Conservation (phyloP, 2,329 filamentous ascomycete genomes). For the Aspergillus nomiae region DNA sequence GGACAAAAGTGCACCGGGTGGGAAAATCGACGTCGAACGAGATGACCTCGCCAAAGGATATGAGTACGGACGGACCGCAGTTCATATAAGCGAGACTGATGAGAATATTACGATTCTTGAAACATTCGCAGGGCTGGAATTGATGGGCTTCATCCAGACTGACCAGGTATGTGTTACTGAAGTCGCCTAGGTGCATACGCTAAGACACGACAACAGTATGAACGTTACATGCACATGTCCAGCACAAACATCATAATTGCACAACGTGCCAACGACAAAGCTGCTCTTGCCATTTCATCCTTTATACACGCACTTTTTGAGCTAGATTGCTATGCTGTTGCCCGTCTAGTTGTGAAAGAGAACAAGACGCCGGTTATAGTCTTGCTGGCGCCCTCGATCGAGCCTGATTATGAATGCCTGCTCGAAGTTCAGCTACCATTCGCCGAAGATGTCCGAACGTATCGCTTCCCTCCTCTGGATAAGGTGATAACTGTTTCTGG, state of each 20-base stretch:
- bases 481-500: conserved; percentile 85
- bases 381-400: conserved; percentile 77
- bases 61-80: conserved; percentile 87
- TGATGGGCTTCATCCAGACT: conserved; percentile 81
- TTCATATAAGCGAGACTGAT: conserved; percentile 84
- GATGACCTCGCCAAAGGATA: conserved; percentile 92
- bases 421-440: conserved; percentile 91
- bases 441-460: conserved; percentile 86
- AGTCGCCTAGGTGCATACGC: not conserved
- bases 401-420: conserved; percentile 78
- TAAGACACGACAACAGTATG: conserved; percentile 58
- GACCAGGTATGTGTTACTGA: conserved; percentile 59
- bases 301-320: conserved; percentile 86
- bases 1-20: conserved; percentile 72
- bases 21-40: conserved; percentile 77
- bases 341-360: conserved; percentile 81
- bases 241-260: conserved; percentile 76
- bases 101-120: conserved; percentile 86
- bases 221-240: conserved; percentile 83
- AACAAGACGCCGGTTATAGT: conserved; percentile 75
- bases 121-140: conserved; percentile 71
- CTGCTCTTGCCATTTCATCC: conserved; percentile 81
- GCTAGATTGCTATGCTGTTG: conserved; percentile 81
- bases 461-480: conserved; percentile 88
- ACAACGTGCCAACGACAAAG: conserved; percentile 76